These are phyloP conservation scores for Carex myosuroides DNA, from an alignment of 176 grass and related monocot species.

Conservation along the genomic window DNA sequence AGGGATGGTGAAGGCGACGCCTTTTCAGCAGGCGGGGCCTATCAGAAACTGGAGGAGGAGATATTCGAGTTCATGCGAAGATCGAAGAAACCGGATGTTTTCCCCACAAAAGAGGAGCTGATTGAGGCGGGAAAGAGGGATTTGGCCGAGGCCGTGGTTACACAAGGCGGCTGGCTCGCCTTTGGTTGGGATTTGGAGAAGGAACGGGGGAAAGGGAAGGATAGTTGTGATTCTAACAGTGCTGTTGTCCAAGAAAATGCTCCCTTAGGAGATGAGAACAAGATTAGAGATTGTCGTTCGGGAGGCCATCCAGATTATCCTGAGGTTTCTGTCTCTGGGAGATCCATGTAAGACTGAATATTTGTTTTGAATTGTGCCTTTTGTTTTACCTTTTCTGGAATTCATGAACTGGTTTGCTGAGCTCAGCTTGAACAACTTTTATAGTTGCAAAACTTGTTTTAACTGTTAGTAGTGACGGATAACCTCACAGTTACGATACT, in stretches of 20 bases:
- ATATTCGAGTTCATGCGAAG: slow-evolving; percentile 83
- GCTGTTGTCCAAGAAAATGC: not conserved
- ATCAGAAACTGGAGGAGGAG: slow-evolving; percentile 57
- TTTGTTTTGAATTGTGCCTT: not conserved
- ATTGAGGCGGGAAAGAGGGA: slow-evolving; percentile 54
- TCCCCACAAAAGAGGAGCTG: slow-evolving; percentile 72
- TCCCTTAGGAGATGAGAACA: not conserved
- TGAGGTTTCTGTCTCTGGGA: slow-evolving; percentile 35
- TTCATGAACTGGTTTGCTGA: not conserved
- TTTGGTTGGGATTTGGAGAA: slow-evolving; percentile 53
- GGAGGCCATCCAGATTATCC: slow-evolving; percentile 37
- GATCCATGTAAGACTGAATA: slow-evolving; percentile 27
- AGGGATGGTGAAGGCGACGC: not conserved
- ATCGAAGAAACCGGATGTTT: slow-evolving; percentile 54
- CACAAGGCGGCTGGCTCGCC: slow-evolving; percentile 67
- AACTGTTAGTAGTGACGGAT: not conserved
- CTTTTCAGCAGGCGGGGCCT: not conserved
- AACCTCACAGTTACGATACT: not conserved
- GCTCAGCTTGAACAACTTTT: too few relatives aligned
- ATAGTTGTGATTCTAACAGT: not conserved
- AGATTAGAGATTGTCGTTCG: slow-evolving; percentile 10
- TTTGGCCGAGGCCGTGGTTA: slow-evolving; percentile 51
- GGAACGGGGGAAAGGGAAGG: not conserved
- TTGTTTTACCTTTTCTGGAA: not conserved
- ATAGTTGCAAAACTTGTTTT: not conserved